phyloP scores from a whole-genome alignment of 768 basidiomycete genomes.

The Asterophora parasitica region DNA sequence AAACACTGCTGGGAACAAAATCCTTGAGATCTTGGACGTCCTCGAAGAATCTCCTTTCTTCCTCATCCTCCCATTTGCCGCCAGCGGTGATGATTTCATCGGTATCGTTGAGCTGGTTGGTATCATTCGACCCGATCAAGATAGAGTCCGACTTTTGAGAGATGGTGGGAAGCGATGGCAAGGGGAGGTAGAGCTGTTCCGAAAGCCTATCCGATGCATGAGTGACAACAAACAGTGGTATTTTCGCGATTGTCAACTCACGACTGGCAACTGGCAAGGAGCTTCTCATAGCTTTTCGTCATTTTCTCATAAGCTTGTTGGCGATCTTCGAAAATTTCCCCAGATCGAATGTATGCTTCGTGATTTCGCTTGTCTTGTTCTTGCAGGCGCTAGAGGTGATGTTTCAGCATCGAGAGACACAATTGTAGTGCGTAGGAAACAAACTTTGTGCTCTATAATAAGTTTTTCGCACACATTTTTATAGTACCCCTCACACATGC shows the following conservation, averaged over 20 bases:
- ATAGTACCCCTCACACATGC: slow-evolving; percentile 92
- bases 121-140: slow-evolving; percentile 53
- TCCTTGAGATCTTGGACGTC: slow-evolving; percentile 89
- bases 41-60: slow-evolving; percentile 91
- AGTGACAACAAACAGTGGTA: slow-evolving; percentile 11
- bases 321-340: slow-evolving; percentile 98
- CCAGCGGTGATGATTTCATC: slow-evolving; percentile 55
- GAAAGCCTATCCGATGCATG: slow-evolving; percentile 55
- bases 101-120: slow-evolving; percentile 37
- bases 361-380: slow-evolving; percentile 96
- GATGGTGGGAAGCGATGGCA: slow-evolving; percentile 79
- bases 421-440: slow-evolving; percentile 14
- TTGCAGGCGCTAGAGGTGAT: slow-evolving; percentile 70
- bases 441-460: slow-evolving; percentile 84
- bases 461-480: slow-evolving; percentile 89
- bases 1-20: slow-evolving; percentile 82
- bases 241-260: slow-evolving; percentile 29
- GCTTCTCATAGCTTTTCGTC: slow-evolving; percentile 92
- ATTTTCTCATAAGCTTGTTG: slow-evolving; percentile 99
- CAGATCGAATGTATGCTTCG: slow-evolving; percentile 98
- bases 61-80: slow-evolving; percentile 98
- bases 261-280: slow-evolving; percentile 86
- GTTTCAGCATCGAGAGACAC: not conserved
- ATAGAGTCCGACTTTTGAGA: slow-evolving; percentile 82
- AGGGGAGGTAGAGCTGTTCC: slow-evolving; percentile 78